Percentiles rank a stretch among this genome's conserved stretches.
Evolutionary conservation across 2,329 filamentous ascomycete genomes (phyloP).

Genomic region (Paecilomyces niveus): DNA sequence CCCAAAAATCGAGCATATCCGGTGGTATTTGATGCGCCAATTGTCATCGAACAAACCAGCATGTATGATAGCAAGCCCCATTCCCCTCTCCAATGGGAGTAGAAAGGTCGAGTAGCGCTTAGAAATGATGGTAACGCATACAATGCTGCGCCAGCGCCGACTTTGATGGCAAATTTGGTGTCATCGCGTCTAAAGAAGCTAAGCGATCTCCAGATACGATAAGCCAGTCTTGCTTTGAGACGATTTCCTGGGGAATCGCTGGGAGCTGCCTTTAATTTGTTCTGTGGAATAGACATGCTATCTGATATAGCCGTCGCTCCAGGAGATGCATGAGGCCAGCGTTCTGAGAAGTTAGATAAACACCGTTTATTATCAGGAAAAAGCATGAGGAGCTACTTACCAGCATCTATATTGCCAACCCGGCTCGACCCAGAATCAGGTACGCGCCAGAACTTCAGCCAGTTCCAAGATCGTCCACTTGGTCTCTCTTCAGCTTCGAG

Average conservation of each 20-base stretch:
- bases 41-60: slow-evolving; percentile 97
- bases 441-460: slow-evolving; percentile 69
- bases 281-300: slow-evolving; percentile 5
- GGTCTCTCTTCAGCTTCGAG: slow-evolving; percentile 55
- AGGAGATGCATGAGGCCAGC: not conserved
- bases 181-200: slow-evolving; percentile 57
- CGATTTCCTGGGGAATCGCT: slow-evolving; percentile 3
- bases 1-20: slow-evolving; percentile 79
- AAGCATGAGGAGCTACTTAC: slow-evolving; percentile 9
- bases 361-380: not conserved
- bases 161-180: slow-evolving; percentile 79
- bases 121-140: slow-evolving; percentile 89
- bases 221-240: slow-evolving; percentile 29
- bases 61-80: slow-evolving; percentile 97
- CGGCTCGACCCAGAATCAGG: slow-evolving; percentile 8
- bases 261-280: not conserved
- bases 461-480: slow-evolving; percentile 66
- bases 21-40: slow-evolving; percentile 91
- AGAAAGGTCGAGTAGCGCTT: slow-evolving; percentile 66
- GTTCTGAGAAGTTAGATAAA: not conserved
- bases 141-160: slow-evolving; percentile 79
- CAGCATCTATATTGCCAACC: slow-evolving; percentile 19
- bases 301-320: slow-evolving; percentile 12
- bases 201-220: slow-evolving; percentile 49
- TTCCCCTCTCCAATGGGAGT: slow-evolving; percentile 85